Evolutionary conservation across 768 basidiomycete genomes (phyloP).

Genomic region (Collybia sordida): DNA sequence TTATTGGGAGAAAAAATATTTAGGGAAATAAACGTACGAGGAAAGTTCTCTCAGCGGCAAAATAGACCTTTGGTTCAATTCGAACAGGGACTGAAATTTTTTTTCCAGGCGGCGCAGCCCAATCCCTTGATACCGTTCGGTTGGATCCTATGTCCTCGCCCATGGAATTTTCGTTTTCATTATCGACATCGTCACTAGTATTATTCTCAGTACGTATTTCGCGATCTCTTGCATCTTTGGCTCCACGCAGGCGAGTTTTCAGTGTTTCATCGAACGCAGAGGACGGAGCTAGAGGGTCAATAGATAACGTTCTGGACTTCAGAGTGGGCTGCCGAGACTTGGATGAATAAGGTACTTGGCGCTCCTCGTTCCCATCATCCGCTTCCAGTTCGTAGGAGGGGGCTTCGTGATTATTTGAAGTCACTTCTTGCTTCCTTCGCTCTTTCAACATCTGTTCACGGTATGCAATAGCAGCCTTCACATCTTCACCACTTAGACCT

Average conservation of each 20-base stretch:
- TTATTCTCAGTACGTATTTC: constrained; percentile 25
- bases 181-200: constrained; percentile 38
- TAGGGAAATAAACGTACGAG: constrained; percentile 53
- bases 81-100: constrained; percentile 92
- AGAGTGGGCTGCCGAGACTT: constrained; percentile 19
- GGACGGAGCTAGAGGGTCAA: constrained; percentile 85
- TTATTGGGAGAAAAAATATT: constrained; percentile 6
- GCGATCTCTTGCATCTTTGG: constrained; percentile 28
- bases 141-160: constrained; percentile 39
- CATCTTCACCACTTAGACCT: constrained; percentile 69
- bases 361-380: constrained; percentile 14
- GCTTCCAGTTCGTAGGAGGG: constrained; percentile 23
- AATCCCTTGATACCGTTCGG: constrained; percentile 61
- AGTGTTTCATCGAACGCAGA: constrained; percentile 83
- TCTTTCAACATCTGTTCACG: constrained; percentile 79
- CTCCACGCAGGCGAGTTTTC: constrained; percentile 58
- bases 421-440: constrained; percentile 27
- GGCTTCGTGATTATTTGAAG: constrained; percentile 15
- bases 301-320: constrained; percentile 49
- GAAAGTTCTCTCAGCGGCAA: constrained; percentile 94
- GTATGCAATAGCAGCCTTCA: constrained; percentile 83
- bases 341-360: constrained; percentile 28
- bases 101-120: constrained; percentile 84
- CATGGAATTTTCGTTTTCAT: constrained; percentile 27
- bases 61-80: constrained; percentile 97